Evolutionary conservation across 2,329 filamentous ascomycete genomes (phyloP).

Genomic region (Exophiala oligosperma): DNA sequence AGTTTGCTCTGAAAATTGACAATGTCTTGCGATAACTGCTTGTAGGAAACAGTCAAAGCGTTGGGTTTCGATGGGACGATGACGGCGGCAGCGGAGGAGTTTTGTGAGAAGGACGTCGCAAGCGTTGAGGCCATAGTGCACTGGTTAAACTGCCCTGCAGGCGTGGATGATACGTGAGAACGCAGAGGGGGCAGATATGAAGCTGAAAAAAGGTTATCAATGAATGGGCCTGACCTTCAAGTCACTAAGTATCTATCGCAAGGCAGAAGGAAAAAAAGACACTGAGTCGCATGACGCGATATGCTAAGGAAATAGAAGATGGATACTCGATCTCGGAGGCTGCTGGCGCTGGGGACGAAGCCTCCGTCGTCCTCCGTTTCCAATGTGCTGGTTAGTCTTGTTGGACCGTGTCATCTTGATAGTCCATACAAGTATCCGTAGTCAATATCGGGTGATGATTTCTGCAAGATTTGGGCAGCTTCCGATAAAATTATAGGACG

Average conservation of each 20-base stretch:
- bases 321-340: neutral
- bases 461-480: neutral
- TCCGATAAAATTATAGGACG: neutral
- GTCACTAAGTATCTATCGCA: neutral
- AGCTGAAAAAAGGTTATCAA: neutral
- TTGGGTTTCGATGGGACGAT: constrained; percentile 68
- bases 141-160: neutral
- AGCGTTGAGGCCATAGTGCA: constrained; percentile 55
- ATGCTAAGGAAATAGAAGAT: too few species aligned
- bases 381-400: neutral
- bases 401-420: neutral
- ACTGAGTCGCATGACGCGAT: neutral
- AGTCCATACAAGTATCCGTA: neutral
- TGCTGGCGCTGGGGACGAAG: neutral
- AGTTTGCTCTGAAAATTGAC: constrained; percentile 74
- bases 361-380: neutral
- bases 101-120: constrained; percentile 56
- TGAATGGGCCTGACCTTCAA: neutral
- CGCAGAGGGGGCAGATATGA: neutral
- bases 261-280: neutral
- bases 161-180: neutral
- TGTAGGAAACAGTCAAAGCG: constrained; percentile 68
- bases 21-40: constrained; percentile 65
- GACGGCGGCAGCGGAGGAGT: constrained; percentile 60
- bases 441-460: neutral